These are phyloP conservation scores for Microcyclospora pomicola DNA, from an alignment of 2,329 filamentous ascomycete species.

Conservation along the genomic window DNA sequence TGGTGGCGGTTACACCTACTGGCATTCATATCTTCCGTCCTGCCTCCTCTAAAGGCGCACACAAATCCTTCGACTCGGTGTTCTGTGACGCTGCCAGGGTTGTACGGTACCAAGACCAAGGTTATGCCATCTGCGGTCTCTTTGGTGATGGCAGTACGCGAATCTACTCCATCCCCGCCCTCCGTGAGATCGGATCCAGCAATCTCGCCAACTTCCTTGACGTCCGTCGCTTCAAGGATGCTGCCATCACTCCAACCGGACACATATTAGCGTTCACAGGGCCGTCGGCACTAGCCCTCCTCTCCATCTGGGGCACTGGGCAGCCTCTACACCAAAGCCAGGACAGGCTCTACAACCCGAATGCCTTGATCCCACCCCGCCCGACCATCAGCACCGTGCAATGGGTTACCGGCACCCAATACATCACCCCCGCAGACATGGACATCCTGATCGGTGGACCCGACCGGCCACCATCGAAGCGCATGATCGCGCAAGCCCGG, in stretches of 20 bases:
- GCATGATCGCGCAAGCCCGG: slow-evolving; percentile 68
- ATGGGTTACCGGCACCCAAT: slow-evolving; percentile 92
- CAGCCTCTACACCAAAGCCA: slow-evolving; percentile 40
- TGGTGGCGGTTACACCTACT: slow-evolving; percentile 60
- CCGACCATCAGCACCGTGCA: slow-evolving; percentile 92
- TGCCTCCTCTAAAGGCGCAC: slow-evolving; percentile 72
- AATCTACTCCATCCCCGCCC: slow-evolving; percentile 71
- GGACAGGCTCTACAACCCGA: slow-evolving; percentile 70
- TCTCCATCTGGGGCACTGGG: slow-evolving; percentile 75
- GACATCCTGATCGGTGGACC: slow-evolving; percentile 83
- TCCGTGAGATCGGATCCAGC: slow-evolving; percentile 67
- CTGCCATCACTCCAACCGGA: slow-evolving; percentile 61
- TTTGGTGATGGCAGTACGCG: slow-evolving; percentile 72
- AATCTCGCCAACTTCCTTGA: slow-evolving; percentile 58
- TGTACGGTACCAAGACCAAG: slow-evolving; percentile 55
- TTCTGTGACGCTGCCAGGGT: slow-evolving; percentile 72
- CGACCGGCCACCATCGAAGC: slow-evolving; percentile 74
- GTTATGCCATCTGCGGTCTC: slow-evolving; percentile 66
- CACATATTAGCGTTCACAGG: slow-evolving; percentile 81
- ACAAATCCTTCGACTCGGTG: slow-evolving; percentile 72
- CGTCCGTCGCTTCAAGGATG: slow-evolving; percentile 52
- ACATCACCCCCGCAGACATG: slow-evolving; percentile 73
- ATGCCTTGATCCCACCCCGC: slow-evolving; percentile 58
- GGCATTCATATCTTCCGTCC: slow-evolving; percentile 84
- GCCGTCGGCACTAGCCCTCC: slow-evolving; percentile 67